Base-by-base conservation (phyloP, 148 eudicot species). In the Vaccinium vitisidaea region DNA sequence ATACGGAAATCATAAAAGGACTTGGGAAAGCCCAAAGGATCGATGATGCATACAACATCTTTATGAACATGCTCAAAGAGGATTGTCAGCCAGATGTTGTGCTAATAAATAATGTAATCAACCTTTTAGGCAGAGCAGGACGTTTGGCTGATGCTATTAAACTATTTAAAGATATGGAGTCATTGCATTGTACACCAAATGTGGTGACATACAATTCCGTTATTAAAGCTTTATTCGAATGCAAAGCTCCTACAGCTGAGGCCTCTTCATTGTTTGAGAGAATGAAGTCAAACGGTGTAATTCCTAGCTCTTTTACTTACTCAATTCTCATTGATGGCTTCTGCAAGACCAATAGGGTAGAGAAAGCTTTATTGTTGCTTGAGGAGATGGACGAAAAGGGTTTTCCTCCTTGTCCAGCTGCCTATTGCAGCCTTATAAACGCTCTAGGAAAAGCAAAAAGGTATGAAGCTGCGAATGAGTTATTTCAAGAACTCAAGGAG, bases 321-420 rank as follows among this genome's bases (percentile, higher is more conserved):
- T 95, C 99, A 4, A 97, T 97, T 81, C 90, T 97, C 50, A 97
- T 97, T 54, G 98, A 97, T 77, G 98, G 99, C 15, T 92, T 92
- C 86, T 97, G 99, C 92, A 95, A 94, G 90, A 94, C 87, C 82
- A 93, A 93, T 80, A 90, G 91, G 86, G 89, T 97, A 23, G 95
- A 94, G 87, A 93, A 97, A 86, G 99, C 99, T 53, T 85, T 97
- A 77, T 69, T 92, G 76, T 89, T 97, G 87, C 98, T 97, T 9
- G 99, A 97, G 86, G 99, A 97, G 92, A 95, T 97, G 99, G 99
- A 97, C 73, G 99, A 97, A 85, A 93, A 94, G 87, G 96, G 98
- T 70, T 93, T 97, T 83, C 98, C 98, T 59, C 98, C 99, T 49
- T 93, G 96, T 71, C 98, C 99, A 76, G 94, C 99, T 83, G 99